These are phyloP conservation scores for Botrytis hyacinthi DNA, from an alignment of 2,329 filamentous ascomycete genomes.

Conservation along the genomic window DNA sequence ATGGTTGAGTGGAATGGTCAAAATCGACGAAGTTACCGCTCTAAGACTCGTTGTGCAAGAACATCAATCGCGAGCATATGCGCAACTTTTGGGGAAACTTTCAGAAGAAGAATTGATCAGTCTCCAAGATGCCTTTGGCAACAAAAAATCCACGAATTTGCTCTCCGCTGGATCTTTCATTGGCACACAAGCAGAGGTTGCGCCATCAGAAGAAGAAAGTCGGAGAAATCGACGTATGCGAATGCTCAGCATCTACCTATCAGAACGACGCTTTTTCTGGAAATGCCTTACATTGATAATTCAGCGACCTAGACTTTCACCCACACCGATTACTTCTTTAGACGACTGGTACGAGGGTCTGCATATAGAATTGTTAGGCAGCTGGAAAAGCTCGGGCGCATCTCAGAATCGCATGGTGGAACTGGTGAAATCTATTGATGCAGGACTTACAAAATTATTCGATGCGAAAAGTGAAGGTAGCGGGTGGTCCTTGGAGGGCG, in stretches of 20 bases:
- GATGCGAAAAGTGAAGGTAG: slow-evolving; percentile 40
- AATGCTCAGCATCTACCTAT: slow-evolving; percentile 69
- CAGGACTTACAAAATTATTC: slow-evolving; percentile 44
- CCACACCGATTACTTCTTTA: neutral
- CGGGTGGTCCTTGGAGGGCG: slow-evolving; percentile 46
- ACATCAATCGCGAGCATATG: slow-evolving; percentile 76
- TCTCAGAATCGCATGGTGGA: slow-evolving; percentile 26
- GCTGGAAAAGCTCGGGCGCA: slow-evolving; percentile 15
- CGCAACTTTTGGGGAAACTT: slow-evolving; percentile 67
- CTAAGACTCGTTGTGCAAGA: slow-evolving; percentile 79
- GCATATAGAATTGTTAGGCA: neutral
- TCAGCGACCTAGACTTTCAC: slow-evolving; percentile 10
- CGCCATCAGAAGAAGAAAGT: slow-evolving; percentile 61
- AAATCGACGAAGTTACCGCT: slow-evolving; percentile 78
- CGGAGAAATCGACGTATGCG: slow-evolving; percentile 61
- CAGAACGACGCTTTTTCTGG: slow-evolving; percentile 66
- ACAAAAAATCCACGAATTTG: slow-evolving; percentile 59
- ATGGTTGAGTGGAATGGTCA: slow-evolving; percentile 78
- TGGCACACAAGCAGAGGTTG: slow-evolving; percentile 41
- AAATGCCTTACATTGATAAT: slow-evolving; percentile 46
- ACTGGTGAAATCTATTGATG: slow-evolving; percentile 50
- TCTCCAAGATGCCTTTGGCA: slow-evolving; percentile 69
- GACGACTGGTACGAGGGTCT: slow-evolving; percentile 14
- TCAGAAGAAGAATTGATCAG: slow-evolving; percentile 77
- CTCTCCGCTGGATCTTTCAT: slow-evolving; percentile 44